A percentile compares a stretch with the other conserved stretches of the same genome.
Evolutionary conservation across 2,329 filamentous ascomycete genomes (phyloP).

Genomic region (Alternaria gansuensis): DNA sequence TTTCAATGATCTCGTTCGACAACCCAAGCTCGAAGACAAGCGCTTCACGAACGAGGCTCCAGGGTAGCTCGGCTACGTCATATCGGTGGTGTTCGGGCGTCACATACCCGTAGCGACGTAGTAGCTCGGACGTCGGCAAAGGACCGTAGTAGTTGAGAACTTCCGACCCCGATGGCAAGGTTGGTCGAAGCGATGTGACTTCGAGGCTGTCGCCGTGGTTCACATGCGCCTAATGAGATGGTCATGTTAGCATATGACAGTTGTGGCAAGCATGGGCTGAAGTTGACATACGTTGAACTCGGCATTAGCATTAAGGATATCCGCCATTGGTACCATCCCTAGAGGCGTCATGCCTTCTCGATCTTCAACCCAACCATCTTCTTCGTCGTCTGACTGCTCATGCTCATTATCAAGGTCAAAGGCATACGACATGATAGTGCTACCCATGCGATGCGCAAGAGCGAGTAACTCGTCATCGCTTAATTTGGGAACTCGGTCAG

Average conservation of each 20-base stretch:
- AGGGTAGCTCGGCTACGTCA: slow-evolving; percentile 32
- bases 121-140: slow-evolving; percentile 34
- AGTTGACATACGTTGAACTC: slow-evolving; percentile 31
- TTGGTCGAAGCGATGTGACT: slow-evolving; percentile 8
- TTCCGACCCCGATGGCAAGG: slow-evolving; percentile 24
- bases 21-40: slow-evolving; percentile 17
- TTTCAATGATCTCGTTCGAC: slow-evolving; percentile 8
- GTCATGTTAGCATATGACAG: not conserved
- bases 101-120: slow-evolving; percentile 36
- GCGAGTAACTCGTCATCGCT: slow-evolving; percentile 27
- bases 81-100: slow-evolving; percentile 35
- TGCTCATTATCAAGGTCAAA: slow-evolving; percentile 34
- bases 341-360: slow-evolving; percentile 33
- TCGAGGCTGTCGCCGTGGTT: slow-evolving; percentile 32
- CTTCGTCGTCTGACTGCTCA: slow-evolving; percentile 31
- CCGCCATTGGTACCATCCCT: slow-evolving; percentile 41
- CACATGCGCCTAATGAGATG: slow-evolving; percentile 28
- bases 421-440: slow-evolving; percentile 38
- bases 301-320: slow-evolving; percentile 37
- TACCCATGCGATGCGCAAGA: slow-evolving; percentile 36
- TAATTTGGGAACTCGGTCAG: slow-evolving; percentile 3
- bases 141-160: slow-evolving; percentile 40
- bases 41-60: slow-evolving; percentile 24
- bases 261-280: not conserved
- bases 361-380: slow-evolving; percentile 40